A percentile compares a stretch with the other conserved stretches of the same genome.
These are phyloP conservation scores for Turritis glabra DNA, from an alignment of 345 rosid genomes.

Conservation along the genomic window DNA sequence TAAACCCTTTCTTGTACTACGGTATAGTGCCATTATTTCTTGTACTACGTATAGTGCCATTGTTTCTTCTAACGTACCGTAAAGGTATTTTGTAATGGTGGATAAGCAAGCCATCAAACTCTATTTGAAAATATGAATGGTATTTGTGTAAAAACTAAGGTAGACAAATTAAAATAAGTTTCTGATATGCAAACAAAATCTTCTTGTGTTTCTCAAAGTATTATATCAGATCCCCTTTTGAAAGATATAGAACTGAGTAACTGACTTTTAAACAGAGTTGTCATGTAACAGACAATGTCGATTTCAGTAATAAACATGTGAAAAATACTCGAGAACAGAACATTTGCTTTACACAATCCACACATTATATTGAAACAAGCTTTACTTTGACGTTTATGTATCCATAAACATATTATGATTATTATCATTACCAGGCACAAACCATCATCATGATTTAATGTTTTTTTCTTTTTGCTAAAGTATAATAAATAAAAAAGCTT, in stretches of 20 bases:
- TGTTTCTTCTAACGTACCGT: no score
- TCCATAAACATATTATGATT: constrained; percentile 23
- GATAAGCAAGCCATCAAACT: no score
- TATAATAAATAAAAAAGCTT: not conserved
- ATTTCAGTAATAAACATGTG: constrained; percentile 1
- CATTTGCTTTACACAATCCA: not conserved
- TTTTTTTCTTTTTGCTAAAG: constrained; percentile 6
- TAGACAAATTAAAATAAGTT: no score
- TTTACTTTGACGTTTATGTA: constrained; percentile 22
- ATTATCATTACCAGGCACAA: constrained; percentile 33
- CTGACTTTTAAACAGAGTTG: no score
- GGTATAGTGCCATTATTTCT: not conserved
- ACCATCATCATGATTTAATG: constrained; percentile 28
- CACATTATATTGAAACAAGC: constrained; percentile 5
- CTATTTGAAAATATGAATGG: no score
- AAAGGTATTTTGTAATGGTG: no score
- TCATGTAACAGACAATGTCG: not conserved
- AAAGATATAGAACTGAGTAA: no score
- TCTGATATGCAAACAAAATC: no score
- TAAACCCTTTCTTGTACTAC: not conserved
- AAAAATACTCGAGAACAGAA: constrained; percentile 8
- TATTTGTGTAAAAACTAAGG: no score
- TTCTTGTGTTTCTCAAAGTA: no score
- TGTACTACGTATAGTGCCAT: no score
- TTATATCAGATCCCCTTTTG: no score